These are phyloP conservation scores for Penicillium soppii DNA, from an alignment of 495 filamentous ascomycete species.

Conservation along the genomic window DNA sequence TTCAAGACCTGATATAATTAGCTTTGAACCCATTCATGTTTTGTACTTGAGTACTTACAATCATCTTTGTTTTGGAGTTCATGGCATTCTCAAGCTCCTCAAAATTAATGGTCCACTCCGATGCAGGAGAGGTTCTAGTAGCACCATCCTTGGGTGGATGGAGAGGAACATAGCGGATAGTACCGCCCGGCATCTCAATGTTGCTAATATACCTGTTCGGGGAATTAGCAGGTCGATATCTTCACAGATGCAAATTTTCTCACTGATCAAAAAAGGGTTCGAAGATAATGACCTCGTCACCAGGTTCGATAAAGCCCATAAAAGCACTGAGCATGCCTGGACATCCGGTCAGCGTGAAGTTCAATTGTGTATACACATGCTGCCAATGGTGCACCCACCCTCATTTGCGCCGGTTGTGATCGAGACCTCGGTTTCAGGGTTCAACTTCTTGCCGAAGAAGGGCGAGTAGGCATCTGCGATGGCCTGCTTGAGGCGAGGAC, in stretches of 20 bases:
- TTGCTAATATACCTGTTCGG: slow-evolving; percentile 79
- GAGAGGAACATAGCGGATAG: slow-evolving; percentile 88
- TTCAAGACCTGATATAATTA: slow-evolving; percentile 40
- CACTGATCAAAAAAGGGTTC: slow-evolving; percentile 99
- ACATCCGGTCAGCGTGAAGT: neutral
- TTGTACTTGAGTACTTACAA: slow-evolving; percentile 56
- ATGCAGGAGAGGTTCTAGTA: slow-evolving; percentile 73
- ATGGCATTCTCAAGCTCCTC: slow-evolving; percentile 80
- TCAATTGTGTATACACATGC: neutral
- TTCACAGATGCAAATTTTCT: slow-evolving; percentile 18
- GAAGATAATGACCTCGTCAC: slow-evolving; percentile 96
- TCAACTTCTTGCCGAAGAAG: slow-evolving; percentile 72
- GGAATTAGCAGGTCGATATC: slow-evolving; percentile 1
- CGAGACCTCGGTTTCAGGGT: slow-evolving; percentile 88
- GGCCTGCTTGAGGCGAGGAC: slow-evolving; percentile 86
- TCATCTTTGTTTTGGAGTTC: slow-evolving; percentile 86
- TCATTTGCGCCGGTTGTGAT: slow-evolving; percentile 98
- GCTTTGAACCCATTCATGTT: neutral
- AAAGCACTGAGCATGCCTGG: slow-evolving; percentile 82
- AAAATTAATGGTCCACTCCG: slow-evolving; percentile 87
- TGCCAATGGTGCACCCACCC: slow-evolving; percentile 51
- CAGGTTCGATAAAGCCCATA: slow-evolving; percentile 93
- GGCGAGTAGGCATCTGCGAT: slow-evolving; percentile 87
- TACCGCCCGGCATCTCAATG: slow-evolving; percentile 96
- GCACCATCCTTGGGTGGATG: slow-evolving; percentile 86